Evolutionary conservation across 768 basidiomycete species (phyloP).

Genomic region (Auricularia sp.): DNA sequence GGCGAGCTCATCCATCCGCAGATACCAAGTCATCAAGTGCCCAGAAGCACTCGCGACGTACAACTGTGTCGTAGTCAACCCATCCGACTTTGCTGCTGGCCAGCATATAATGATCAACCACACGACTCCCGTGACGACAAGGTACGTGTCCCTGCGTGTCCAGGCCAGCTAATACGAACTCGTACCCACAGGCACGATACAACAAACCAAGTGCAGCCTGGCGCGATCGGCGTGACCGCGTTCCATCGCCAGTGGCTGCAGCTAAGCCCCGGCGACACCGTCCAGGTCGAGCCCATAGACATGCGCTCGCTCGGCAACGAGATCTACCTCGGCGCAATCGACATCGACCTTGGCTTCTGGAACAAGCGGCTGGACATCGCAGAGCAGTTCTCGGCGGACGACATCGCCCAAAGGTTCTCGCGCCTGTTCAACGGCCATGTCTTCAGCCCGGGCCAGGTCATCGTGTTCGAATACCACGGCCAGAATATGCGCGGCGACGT

Average conservation of each 20-base stretch:
- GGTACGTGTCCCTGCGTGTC: conserved; percentile 30
- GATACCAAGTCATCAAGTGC: conserved; percentile 47
- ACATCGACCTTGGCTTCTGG: conserved; percentile 67
- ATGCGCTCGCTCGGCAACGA: conserved; percentile 32
- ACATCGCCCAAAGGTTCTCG: conserved; percentile 66
- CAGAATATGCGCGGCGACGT: conserved; percentile 68
- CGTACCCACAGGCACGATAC: conserved; percentile 55
- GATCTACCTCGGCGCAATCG: conserved; percentile 62
- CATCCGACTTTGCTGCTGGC: conserved; percentile 60
- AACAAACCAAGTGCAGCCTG: conserved; percentile 56
- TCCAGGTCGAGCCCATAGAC: conserved; percentile 54
- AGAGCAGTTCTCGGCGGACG: conserved; percentile 79
- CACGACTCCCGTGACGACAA: conserved; percentile 58
- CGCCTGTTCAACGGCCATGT: conserved; percentile 65
- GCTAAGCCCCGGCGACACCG: conserved; percentile 62
- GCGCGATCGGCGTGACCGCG: conserved; percentile 64
- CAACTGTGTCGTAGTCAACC: conserved; percentile 74
- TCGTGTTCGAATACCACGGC: conserved; percentile 84
- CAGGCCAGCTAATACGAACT: not conserved
- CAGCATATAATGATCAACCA: conserved; percentile 72
- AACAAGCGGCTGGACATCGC: conserved; percentile 41
- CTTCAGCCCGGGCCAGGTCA: conserved; percentile 54
- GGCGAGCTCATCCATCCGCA: conserved; percentile 12
- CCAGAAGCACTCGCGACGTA: conserved; percentile 65
- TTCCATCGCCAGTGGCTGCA: conserved; percentile 85